These are phyloP conservation scores for Plectosphaerella sp. DNA, from an alignment of 2,329 filamentous ascomycete species.

Conservation along the genomic window DNA sequence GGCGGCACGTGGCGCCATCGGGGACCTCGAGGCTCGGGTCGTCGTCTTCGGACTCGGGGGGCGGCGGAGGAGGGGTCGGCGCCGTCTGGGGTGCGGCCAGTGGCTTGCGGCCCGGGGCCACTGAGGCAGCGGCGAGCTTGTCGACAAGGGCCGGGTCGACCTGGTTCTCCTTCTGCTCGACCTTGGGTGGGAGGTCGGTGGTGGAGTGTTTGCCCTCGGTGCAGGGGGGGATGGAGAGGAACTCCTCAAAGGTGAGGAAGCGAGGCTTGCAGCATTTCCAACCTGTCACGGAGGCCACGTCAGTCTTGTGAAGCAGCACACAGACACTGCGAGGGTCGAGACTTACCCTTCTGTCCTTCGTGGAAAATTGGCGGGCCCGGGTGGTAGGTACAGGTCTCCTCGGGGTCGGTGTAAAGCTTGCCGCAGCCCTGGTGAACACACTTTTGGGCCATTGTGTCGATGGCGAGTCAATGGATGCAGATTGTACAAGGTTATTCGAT, in stretches of 20 bases:
- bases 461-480: not conserved
- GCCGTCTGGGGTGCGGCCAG: constrained; percentile 36
- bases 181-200: constrained; percentile 63
- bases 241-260: constrained; percentile 96
- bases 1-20: constrained; percentile 69
- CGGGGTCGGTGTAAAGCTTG: constrained; percentile 76
- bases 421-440: constrained; percentile 96
- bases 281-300: constrained; percentile 45
- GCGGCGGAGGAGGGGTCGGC: constrained; percentile 51
- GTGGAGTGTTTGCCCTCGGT: constrained; percentile 90
- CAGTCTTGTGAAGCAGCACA: not conserved
- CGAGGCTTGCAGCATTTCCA: constrained; percentile 99
- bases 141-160: constrained; percentile 34
- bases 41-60: constrained; percentile 81
- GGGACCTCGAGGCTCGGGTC: constrained; percentile 71
- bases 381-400: constrained; percentile 87
- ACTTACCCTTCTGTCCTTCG: constrained; percentile 93
- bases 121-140: constrained; percentile 36
- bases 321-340: not conserved
- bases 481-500: not conserved
- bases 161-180: constrained; percentile 52
- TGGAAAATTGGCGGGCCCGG: constrained; percentile 93
- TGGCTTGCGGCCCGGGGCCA: constrained; percentile 34
- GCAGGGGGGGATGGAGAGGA: constrained; percentile 87
- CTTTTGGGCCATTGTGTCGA: constrained; percentile 64